Evolutionary conservation across 495 filamentous ascomycete genomes (phyloP), one percentile per base, ranked within the genome.

Genomic region (Staphylotrichum longicolle): DNA sequence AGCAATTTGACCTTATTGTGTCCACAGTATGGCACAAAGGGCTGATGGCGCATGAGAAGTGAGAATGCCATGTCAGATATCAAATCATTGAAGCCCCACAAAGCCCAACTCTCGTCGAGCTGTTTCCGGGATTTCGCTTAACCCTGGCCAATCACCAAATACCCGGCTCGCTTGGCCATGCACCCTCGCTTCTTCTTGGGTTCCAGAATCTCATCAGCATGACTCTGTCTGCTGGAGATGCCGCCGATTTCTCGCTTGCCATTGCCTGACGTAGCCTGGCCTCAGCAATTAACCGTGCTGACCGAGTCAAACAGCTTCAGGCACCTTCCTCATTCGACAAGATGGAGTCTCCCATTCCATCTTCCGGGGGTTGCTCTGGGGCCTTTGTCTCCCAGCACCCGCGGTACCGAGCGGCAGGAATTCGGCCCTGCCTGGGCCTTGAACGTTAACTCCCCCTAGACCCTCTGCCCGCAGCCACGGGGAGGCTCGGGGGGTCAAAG

Each of bases 151-250:
- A 80, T 80, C 68, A 78, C 54, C 62, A 70, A 74, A 64, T 71
- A 64, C 48, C 76, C 73, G 75, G 55, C 73, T 80, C 77, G 78
- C 77, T 79, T 78, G 63, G 60, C 46, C 57, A 63, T 68, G 68
- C 71, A 65, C 70, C 65, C 59, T 46, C 45, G 48, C 54, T 45
- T 55, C 46, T 48, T 55, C 40, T 42, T 50, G 53, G 60, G 15
- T 56, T 48, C 59, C 34, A 54, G 49, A 61, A 55, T 14, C 33
- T 14, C 55, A 39, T n/a, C 51, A 34, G 51, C 42, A 47, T 33
- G 39, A 3, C 47, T 14, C 4, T 5, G 10, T 32, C 37, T 39
- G 10, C 10, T 54, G 11, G 48, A 15, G 33, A 20, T 53, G 50
- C 35, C 35, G 15, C 15, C 37, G 7, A 27, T 42, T 32, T 14